These are phyloP conservation scores for Begonia fuchsioides DNA, from an alignment of 306 rosid genomes.

Conservation along the genomic window DNA sequence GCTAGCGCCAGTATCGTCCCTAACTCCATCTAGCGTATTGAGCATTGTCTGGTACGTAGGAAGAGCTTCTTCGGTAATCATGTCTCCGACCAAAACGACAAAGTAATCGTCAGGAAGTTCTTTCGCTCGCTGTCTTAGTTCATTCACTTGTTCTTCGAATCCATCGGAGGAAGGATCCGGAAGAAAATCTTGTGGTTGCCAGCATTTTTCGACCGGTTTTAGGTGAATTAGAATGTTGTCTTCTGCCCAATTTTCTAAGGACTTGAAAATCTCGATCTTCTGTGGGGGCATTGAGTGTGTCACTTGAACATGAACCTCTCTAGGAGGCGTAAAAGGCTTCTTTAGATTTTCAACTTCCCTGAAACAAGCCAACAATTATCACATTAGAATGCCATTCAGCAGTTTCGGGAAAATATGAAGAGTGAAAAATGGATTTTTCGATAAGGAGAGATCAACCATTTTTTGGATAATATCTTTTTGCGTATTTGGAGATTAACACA, in stretches of 20 bases:
- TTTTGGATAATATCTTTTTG: too few relatives aligned
- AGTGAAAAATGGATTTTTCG: too few relatives aligned
- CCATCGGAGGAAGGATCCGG: slow-evolving; percentile 74
- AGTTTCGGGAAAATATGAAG: too few relatives aligned
- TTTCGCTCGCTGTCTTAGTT: slow-evolving; percentile 59
- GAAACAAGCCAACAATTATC: neutral
- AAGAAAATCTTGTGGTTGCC: slow-evolving; percentile 88
- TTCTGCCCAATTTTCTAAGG: slow-evolving; percentile 79
- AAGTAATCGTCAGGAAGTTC: slow-evolving; percentile 84
- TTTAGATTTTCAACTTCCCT: slow-evolving; percentile 64
- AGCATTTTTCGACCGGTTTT: slow-evolving; percentile 79
- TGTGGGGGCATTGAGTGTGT: slow-evolving; percentile 82
- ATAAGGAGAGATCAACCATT: too few relatives aligned
- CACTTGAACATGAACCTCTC: slow-evolving; percentile 77
- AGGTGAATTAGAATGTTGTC: slow-evolving; percentile 53
- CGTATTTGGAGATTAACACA: too few relatives aligned
- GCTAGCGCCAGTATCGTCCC: slow-evolving; percentile 93
- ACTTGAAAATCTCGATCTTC: slow-evolving; percentile 77
- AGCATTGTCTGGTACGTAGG: slow-evolving; percentile 94
- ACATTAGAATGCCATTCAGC: neutral
- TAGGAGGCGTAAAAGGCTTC: slow-evolving; percentile 65
- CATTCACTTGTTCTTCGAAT: slow-evolving; percentile 71
- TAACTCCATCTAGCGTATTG: slow-evolving; percentile 75
- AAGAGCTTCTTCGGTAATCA: slow-evolving; percentile 89
- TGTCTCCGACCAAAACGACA: slow-evolving; percentile 82